Conservation (phyloP, 2,329 filamentous ascomycete species). For the Hymenoscyphus scutula region DNA sequence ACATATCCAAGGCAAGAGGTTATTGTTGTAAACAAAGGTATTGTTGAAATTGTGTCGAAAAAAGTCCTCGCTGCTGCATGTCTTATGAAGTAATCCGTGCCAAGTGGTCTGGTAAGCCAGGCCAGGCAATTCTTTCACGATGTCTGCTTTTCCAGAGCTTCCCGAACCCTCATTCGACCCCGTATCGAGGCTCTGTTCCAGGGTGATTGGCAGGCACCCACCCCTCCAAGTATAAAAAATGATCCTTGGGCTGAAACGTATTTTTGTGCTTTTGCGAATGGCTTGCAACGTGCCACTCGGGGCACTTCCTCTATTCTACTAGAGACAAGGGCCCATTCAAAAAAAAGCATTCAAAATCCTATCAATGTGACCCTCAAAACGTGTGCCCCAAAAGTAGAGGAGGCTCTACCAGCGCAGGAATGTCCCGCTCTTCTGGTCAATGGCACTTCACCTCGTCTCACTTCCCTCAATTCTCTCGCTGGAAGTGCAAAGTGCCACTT, state of each 20-base stretch:
- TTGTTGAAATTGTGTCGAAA: not conserved
- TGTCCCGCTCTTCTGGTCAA: slow-evolving; percentile 1
- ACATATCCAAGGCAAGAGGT: not conserved
- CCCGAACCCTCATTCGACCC: not conserved
- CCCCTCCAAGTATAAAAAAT: not conserved
- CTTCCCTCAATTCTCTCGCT: not conserved
- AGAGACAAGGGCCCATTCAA: not conserved
- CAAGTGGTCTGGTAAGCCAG: not conserved
- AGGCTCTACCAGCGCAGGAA: slow-evolving; percentile 3
- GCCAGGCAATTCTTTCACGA: not conserved
- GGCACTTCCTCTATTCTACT: slow-evolving; percentile 4
- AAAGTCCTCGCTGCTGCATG: not conserved
- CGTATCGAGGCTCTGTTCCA: not conserved
- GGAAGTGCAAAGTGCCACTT: slow-evolving; percentile 4
- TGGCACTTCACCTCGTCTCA: slow-evolving; percentile 8
- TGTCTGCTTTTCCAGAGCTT: not conserved
- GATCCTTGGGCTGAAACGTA: slow-evolving; percentile 1
- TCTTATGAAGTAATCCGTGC: not conserved
- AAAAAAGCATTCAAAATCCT: slow-evolving; percentile 1
- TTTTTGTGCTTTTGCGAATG: not conserved
- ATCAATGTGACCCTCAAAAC: not conserved
- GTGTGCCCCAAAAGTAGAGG: not conserved
- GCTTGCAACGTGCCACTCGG: slow-evolving; percentile 9
- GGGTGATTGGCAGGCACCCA: not conserved
- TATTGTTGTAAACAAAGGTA: not conserved